Conservation (phyloP, 108 stramenopile species). For the Licmophora abbreviata region DNA sequence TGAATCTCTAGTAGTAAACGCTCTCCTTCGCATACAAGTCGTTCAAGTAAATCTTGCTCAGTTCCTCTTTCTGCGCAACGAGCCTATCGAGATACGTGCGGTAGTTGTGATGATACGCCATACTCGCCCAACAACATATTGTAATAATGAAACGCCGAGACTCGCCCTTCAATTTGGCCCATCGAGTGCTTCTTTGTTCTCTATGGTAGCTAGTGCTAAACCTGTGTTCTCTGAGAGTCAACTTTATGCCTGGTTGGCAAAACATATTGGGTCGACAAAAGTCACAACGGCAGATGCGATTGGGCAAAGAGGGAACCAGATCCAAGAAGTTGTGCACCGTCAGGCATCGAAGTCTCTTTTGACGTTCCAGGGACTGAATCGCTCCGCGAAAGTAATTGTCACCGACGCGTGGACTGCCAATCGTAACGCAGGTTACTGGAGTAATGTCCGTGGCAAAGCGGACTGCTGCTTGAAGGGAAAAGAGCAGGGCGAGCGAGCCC, state of each 20-base stretch:
- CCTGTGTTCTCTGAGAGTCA: not conserved
- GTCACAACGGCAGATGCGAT: not conserved
- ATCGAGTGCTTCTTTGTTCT: not conserved
- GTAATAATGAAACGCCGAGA: not conserved
- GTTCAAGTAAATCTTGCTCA: not conserved
- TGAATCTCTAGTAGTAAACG: too few species aligned
- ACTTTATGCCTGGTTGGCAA: not conserved
- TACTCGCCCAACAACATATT: not conserved
- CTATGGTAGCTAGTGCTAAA: not conserved
- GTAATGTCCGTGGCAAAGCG: not conserved
- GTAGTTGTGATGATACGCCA: not conserved
- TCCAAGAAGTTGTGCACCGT: not conserved
- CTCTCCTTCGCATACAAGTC: too few species aligned
- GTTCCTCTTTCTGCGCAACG: not conserved
- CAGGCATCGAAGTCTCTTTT: not conserved
- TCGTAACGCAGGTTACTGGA: constrained; percentile 1
- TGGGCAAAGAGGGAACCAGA: not conserved
- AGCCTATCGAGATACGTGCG: not conserved
- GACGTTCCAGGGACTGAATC: not conserved
- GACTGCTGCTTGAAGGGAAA: not conserved
- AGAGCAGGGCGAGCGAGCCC: not conserved
- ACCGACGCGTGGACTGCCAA: not conserved
- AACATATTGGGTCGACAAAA: not conserved
- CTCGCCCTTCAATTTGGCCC: not conserved
- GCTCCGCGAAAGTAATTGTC: not conserved